A percentile compares a stretch with the other conserved stretches of the same genome.
Conservation (phyloP, 148 eudicot species). For the Cornus controversa region DNA sequence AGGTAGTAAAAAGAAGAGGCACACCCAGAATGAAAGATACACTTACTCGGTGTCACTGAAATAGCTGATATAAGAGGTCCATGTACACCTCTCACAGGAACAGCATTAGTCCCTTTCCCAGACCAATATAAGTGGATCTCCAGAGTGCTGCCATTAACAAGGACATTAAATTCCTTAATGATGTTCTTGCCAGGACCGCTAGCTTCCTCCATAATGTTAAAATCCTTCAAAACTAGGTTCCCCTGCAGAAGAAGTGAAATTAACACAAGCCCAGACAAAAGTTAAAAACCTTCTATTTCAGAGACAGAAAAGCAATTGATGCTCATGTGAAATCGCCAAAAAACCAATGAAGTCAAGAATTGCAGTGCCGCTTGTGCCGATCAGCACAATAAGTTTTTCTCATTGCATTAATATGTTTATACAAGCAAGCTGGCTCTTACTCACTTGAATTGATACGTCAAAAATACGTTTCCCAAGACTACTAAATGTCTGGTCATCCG, state of each 20-base stretch:
- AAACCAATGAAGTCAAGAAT: background rate
- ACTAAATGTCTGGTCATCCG: constrained; percentile 48
- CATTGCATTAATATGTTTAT: background rate
- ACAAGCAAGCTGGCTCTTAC: constrained; percentile 19
- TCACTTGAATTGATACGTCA: constrained; percentile 72
- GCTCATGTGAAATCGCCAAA: background rate
- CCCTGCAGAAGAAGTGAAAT: constrained; percentile 26
- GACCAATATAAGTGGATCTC: constrained; percentile 51
- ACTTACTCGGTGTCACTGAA: constrained; percentile 45
- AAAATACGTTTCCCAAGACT: constrained; percentile 71
- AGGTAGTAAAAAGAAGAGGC: background rate
- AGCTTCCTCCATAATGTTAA: constrained; percentile 38
- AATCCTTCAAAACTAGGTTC: constrained; percentile 24
- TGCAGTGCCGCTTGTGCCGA: background rate
- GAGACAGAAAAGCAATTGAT: background rate
- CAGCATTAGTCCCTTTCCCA: constrained; percentile 47
- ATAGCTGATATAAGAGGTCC: constrained; percentile 55
- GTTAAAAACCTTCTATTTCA: background rate
- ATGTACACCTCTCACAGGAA: constrained; percentile 45
- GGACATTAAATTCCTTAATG: constrained; percentile 4
- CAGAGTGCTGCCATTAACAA: constrained; percentile 35
- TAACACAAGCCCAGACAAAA: background rate
- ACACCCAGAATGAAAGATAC: constrained; percentile 5
- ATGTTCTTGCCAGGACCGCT: constrained; percentile 30
- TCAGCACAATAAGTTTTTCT: background rate